These are phyloP conservation scores for Tephrocybe sp. DNA, from an alignment of 768 basidiomycete species.

Conservation along the genomic window DNA sequence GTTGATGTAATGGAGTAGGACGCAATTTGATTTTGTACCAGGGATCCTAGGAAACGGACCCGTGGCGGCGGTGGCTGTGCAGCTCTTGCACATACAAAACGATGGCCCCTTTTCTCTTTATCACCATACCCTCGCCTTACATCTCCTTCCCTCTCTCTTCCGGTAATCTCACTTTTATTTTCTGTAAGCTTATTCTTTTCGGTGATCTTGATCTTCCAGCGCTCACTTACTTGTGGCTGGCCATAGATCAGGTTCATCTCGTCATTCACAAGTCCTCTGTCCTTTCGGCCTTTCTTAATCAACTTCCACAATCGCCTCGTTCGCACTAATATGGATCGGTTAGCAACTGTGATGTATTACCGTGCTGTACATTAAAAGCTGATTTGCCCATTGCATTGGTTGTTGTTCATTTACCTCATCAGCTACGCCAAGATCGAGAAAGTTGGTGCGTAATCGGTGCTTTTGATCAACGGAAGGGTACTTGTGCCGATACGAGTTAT, in stretches of 20 bases:
- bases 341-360: constrained; percentile 19
- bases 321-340: constrained; percentile 44
- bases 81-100: constrained; percentile 13
- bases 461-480: constrained; percentile 7
- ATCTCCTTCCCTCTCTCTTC: constrained; percentile 16
- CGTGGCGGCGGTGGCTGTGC: constrained; percentile 23
- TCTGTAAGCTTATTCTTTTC: constrained; percentile 18
- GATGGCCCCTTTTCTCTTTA: constrained; percentile 13
- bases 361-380: constrained; percentile 14
- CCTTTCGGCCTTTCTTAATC: constrained; percentile 10
- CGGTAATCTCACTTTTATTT: constrained; percentile 16
- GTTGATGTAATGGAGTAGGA: constrained; percentile 8
- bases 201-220: constrained; percentile 10
- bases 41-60: constrained; percentile 6
- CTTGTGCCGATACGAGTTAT: constrained; percentile 4
- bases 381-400: constrained; percentile 13
- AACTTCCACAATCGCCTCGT: constrained; percentile 1
- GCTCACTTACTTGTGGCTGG: background rate
- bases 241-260: constrained; percentile 17
- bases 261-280: constrained; percentile 15
- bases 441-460: constrained; percentile 72
- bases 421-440: constrained; percentile 98
- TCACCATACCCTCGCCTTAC: constrained; percentile 13
- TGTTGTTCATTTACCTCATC: constrained; percentile 15
- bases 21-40: background rate